Base-by-base conservation (phyloP, 352 stramenopile species). In the Globisporangium cystogenes region DNA sequence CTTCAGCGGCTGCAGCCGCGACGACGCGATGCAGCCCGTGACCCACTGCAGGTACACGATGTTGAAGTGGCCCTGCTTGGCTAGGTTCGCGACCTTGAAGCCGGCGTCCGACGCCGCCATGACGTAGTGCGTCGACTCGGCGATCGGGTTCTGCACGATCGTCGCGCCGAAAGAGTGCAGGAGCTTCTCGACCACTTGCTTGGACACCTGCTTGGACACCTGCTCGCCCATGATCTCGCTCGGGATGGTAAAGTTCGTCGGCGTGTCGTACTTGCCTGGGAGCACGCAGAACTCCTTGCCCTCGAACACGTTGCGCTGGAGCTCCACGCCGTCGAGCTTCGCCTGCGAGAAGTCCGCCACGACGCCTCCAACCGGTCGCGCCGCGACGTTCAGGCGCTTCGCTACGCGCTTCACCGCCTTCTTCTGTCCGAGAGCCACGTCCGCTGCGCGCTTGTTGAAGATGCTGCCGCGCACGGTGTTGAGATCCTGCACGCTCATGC, bases 1-100 rank as follows among this genome's bases (percentile, higher is more conserved):
- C 27, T 80, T 86, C 4, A 77, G 33, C 14, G 64, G 52, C 15
- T 77, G 23, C 37, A 85, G 39, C 23, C 60, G 67, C 12, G 60
- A 68, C 0, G 57, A 54, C 31, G 44, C 41, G 1, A 89, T 60
- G 11, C 79, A 88, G 10, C 35, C 55, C 4, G 77, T 53, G n/a
- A 92, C 51, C 79, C 82, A 94, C 18, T 69, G 55, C 41, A 89
- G 49, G 16, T 76, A 70, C 27, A 92, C 60, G 23, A 94, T 78
- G 51, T 92, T 79, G 63, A 87, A 89, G 39, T 75, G 59, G 1
- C 77, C 81, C 60, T 94, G 84, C 57, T 88, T 90, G 46, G 87
- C 88, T 47, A 92, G 53, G 52, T 91, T 94, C 21, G 58, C 57
- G 21, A 92, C 74, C 63, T 92, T 94, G 41, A 94, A 84, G 2